phyloP scores from a whole-genome alignment of 768 basidiomycete species.

The Mycena haematopus region DNA sequence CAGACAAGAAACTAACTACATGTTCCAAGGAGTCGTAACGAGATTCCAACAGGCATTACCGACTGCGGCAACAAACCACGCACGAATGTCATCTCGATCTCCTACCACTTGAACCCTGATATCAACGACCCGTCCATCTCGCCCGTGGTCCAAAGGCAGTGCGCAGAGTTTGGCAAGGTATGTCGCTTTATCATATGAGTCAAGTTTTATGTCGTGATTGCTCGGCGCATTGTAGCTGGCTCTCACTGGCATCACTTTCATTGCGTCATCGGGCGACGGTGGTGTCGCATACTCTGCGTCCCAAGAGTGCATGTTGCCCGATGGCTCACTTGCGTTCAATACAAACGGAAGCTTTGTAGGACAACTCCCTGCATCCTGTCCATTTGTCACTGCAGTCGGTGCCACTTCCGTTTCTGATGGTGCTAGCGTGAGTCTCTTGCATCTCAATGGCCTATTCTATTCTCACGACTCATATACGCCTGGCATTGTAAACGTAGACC shows the following conservation, averaged over 20 bases:
- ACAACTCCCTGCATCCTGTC: constrained; percentile 17
- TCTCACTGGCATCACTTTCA: constrained; percentile 15
- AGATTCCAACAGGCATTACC: constrained; percentile 15
- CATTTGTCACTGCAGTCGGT: constrained; percentile 18
- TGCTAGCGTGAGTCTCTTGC: constrained; percentile 10
- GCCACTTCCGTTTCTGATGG: constrained; percentile 15
- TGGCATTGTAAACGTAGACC: not conserved
- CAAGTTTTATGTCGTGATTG: too few species aligned
- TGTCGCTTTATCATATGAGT: not conserved
- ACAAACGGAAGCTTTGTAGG: constrained; percentile 18
- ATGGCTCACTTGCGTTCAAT: constrained; percentile 12
- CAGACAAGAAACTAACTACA: not conserved
- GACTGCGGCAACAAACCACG: constrained; percentile 21
- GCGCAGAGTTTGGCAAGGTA: constrained; percentile 21
- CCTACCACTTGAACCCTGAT: constrained; percentile 21
- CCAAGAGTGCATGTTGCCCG: constrained; percentile 4
- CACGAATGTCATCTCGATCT: constrained; percentile 23
- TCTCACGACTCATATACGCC: not conserved
- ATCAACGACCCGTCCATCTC: constrained; percentile 19
- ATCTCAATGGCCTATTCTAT: not conserved
- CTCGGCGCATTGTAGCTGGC: too few species aligned
- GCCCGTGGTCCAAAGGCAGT: constrained; percentile 16
- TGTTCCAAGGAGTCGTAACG: not conserved
- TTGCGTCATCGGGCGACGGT: constrained; percentile 19
- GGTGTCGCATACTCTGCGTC: constrained; percentile 15